Evolutionary conservation across 106 monocot species (phyloP).

Genomic region (Allium fistulosum): DNA sequence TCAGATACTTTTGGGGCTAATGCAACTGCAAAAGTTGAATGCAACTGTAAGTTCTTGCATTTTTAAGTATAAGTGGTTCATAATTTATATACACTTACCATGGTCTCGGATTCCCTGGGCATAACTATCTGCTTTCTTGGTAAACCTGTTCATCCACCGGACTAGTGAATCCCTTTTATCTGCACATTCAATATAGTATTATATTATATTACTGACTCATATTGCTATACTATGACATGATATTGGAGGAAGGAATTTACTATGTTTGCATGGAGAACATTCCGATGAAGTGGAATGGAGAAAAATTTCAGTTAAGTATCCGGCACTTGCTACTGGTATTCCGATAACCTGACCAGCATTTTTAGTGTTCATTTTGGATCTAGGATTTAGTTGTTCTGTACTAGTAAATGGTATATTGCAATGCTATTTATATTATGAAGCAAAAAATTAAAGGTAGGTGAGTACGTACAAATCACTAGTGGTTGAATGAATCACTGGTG

Average conservation of each 20-base stretch:
- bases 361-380: not conserved
- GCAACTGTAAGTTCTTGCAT: not conserved
- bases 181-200: constrained; percentile 2
- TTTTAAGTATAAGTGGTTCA: not conserved
- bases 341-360: not conserved
- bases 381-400: not conserved
- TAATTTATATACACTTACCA: not conserved
- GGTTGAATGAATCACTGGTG: not conserved
- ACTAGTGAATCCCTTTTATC: constrained; percentile 8
- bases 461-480: constrained; percentile 1
- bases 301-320: constrained; percentile 2
- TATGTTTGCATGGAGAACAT: constrained; percentile 7
- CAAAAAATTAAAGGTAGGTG: not conserved
- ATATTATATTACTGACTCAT: not conserved
- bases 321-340: constrained; percentile 17
- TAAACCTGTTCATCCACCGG: constrained; percentile 10
- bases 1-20: constrained; percentile 19
- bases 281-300: not conserved
- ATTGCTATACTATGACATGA: not conserved
- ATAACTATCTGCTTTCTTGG: constrained; percentile 14
- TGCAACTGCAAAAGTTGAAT: constrained; percentile 7
- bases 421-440: not conserved
- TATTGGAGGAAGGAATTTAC: constrained; percentile 1
- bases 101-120: constrained; percentile 5
- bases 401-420: not conserved